A percentile compares a stretch with the other conserved stretches of the same genome.
Evolutionary conservation across 805 yeast species (phyloP).

Genomic region (Candida maltosa): DNA sequence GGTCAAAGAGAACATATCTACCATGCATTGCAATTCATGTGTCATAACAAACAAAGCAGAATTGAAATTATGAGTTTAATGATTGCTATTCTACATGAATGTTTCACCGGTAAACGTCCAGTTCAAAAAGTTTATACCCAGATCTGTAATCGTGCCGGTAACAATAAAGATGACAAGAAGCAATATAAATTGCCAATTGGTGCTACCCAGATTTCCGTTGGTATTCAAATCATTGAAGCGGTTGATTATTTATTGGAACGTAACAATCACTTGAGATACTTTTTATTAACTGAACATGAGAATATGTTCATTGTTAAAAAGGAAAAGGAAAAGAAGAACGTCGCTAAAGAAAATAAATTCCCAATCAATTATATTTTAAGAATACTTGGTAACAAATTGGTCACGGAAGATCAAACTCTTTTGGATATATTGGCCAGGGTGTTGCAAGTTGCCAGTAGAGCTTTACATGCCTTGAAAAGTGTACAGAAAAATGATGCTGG

Average conservation of each 20-base stretch:
- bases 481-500: constrained; percentile 21
- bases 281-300: constrained; percentile 74
- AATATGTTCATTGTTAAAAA: constrained; percentile 35
- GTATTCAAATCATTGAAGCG: constrained; percentile 74
- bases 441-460: constrained; percentile 73
- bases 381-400: constrained; percentile 58
- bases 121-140: constrained; percentile 61
- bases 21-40: constrained; percentile 62
- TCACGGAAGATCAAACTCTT: constrained; percentile 68
- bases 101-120: constrained; percentile 56
- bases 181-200: constrained; percentile 49
- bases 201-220: constrained; percentile 66
- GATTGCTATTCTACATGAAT: constrained; percentile 71
- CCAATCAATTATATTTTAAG: constrained; percentile 71
- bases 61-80: constrained; percentile 68
- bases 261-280: constrained; percentile 65
- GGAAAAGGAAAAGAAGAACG: constrained; percentile 27
- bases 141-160: constrained; percentile 47
- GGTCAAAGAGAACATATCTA: constrained; percentile 61
- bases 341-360: constrained; percentile 42
- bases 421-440: constrained; percentile 76
- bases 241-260: constrained; percentile 67
- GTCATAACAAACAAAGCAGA: constrained; percentile 76
- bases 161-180: constrained; percentile 12
- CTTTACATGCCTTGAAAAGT: constrained; percentile 54